These are phyloP conservation scores for Ilyonectria destructans DNA, from an alignment of 2,329 filamentous ascomycete species.

Conservation along the genomic window DNA sequence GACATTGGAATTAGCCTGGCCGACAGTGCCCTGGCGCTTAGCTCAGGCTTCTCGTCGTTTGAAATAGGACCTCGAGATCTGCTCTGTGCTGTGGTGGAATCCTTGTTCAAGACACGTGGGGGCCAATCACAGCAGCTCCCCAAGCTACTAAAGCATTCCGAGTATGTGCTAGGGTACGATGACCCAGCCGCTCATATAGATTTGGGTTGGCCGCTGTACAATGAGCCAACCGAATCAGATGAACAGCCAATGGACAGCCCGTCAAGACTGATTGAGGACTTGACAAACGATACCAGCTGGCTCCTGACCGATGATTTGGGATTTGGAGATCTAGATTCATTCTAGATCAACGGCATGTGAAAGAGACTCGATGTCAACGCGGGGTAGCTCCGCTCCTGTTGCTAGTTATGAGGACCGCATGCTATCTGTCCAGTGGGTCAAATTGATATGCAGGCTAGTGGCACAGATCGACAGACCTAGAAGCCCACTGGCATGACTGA, in stretches of 20 bases:
- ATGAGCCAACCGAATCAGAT: background rate
- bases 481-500: too few relatives aligned
- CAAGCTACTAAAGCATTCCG: constrained; percentile 40
- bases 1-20: constrained; percentile 44
- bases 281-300: background rate
- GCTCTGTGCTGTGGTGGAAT: constrained; percentile 41
- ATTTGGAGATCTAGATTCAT: background rate
- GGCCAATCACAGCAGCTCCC: constrained; percentile 4
- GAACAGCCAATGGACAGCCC: background rate
- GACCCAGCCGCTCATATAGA: constrained; percentile 3
- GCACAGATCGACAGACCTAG: too few relatives aligned
- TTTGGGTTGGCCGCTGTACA: background rate
- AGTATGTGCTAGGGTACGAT: constrained; percentile 8
- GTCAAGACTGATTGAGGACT: background rate
- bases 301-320: background rate
- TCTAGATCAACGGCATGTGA: too few relatives aligned
- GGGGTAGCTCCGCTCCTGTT: too few relatives aligned
- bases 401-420: too few relatives aligned
- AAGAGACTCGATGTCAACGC: too few relatives aligned
- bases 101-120: constrained; percentile 40
- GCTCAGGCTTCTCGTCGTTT: constrained; percentile 33
- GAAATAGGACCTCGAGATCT: constrained; percentile 46
- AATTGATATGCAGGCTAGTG: too few relatives aligned
- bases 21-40: constrained; percentile 32
- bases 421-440: too few relatives aligned